Evolutionary conservation across 2,329 filamentous ascomycete genomes (phyloP).

Genomic region (Lasiodiplodia gonubiensis): DNA sequence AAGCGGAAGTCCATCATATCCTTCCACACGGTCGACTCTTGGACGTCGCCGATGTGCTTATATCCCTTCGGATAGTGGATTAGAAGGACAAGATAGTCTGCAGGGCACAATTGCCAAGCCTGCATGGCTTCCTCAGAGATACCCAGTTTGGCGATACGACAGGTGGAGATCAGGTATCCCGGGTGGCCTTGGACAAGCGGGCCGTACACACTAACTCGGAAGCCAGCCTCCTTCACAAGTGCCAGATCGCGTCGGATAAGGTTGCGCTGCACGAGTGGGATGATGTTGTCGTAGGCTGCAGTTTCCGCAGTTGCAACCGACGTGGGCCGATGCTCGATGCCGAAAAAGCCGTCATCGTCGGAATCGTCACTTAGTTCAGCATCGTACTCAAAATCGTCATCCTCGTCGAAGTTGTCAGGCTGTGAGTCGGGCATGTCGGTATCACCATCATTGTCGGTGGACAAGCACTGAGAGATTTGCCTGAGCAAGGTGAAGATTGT

Average conservation of each 20-base stretch:
- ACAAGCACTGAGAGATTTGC: conserved; percentile 51
- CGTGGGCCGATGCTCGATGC: not conserved
- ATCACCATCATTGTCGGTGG: conserved; percentile 48
- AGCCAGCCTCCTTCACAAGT: conserved; percentile 67
- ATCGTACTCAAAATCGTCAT: not conserved
- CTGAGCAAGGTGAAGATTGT: conserved; percentile 57
- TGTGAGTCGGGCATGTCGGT: conserved; percentile 30
- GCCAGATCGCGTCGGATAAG: conserved; percentile 67
- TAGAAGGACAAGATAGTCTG: conserved; percentile 76
- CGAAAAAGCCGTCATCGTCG: not conserved
- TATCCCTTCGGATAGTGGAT: conserved; percentile 70
- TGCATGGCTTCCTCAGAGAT: conserved; percentile 76
- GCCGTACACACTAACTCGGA: conserved; percentile 69
- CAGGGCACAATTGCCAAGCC: conserved; percentile 73
- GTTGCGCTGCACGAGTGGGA: conserved; percentile 29
- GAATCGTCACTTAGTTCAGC: not conserved
- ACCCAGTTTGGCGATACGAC: conserved; percentile 71
- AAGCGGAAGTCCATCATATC: conserved; percentile 64
- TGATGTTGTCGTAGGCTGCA: not conserved
- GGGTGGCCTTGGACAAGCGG: conserved; percentile 55
- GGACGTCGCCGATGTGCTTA: conserved; percentile 56
- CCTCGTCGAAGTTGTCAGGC: not conserved
- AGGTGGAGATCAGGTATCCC: conserved; percentile 69
- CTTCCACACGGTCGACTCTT: conserved; percentile 30
- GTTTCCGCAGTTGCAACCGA: conserved; percentile 11